Evolutionary conservation across 2,329 filamentous ascomycete genomes (phyloP).

Genomic region (Calonectria hawksworthii): DNA sequence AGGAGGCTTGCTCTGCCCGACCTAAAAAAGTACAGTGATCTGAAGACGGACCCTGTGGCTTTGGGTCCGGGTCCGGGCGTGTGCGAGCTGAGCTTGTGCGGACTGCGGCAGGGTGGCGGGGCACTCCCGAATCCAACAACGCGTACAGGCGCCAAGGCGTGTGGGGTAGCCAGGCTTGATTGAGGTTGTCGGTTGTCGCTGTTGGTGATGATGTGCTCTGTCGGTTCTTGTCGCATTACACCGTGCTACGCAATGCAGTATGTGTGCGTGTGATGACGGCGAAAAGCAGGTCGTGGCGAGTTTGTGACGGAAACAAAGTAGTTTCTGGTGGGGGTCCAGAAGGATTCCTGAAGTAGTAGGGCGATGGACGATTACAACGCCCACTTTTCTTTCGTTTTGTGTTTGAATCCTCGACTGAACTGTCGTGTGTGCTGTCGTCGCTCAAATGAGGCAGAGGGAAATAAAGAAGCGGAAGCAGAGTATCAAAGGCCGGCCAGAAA

Average conservation of each 20-base stretch:
- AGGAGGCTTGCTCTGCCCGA: background rate
- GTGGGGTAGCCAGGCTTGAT: constrained; percentile 8
- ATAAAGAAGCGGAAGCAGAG: background rate
- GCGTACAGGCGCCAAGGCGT: background rate
- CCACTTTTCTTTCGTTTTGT: constrained; percentile 10
- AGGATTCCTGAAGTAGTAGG: background rate
- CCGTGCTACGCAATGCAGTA: background rate
- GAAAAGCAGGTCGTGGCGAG: background rate
- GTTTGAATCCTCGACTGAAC: background rate
- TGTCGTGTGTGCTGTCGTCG: background rate
- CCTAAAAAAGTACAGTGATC: background rate
- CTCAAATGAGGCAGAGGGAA: background rate
- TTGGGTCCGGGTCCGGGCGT: background rate
- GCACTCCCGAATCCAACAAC: constrained; percentile 15
- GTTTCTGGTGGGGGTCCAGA: constrained; percentile 3
- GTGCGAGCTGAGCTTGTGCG: constrained; percentile 1
- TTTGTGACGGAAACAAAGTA: background rate
- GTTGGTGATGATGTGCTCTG: background rate
- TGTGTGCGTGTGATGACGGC: background rate
- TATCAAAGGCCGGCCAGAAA: background rate
- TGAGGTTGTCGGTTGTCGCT: background rate
- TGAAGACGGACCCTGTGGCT: constrained; percentile 15
- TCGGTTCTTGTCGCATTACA: background rate
- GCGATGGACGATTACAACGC: background rate
- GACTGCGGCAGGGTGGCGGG: constrained; percentile 23